Evolutionary conservation across 129 eudicot genomes (phyloP), one percentile per base, ranked within the genome.

Genomic region (Escallonia herrerae): DNA sequence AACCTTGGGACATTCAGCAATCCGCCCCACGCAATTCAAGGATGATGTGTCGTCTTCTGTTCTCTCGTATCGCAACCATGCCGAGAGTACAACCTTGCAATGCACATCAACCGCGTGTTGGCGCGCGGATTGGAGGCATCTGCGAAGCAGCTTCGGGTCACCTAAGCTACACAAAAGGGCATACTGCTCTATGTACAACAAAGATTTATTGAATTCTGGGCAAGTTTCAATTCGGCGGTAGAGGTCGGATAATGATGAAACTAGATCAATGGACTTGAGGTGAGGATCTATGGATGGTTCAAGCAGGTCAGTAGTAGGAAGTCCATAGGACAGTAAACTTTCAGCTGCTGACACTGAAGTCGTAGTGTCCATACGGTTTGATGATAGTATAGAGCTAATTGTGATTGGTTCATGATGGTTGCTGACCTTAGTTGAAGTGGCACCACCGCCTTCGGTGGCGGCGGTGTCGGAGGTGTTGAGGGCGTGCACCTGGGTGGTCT

Each of bases 401-500:
- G 94, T 77, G 4, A 77, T 13, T 0, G 15, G 58, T 4, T 12
- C 14, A 4, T 53, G 62, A 7, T 11, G 15, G 9, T 40, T 58
- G 38, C 48, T 48, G 14, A 41, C 7, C 38, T 66, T 66, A 38
- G 57, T 46, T 40, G 50, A 7, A 12, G 67, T 58, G 33, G 60
- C 22, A n/a, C n/a, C n/a, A n/a, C n/a, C n/a, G n/a, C n/a, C n/a
- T n/a, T n/a, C n/a, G n/a, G n/a, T n/a, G 33, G 60, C 22, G 54
- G 58, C 12, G 68, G 64, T 22, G 2, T 63, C 63, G 42, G 73
- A 53, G 41, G 77, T 68, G 52, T 63, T 68, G 15, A 74, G 65
- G 33, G 95, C 95, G 60, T 86, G 95, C 46, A 86, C 89, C 69
- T 86, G 95, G 7, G 86, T 82, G 8, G 86, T 80, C 66, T 82